Conservation (phyloP, 176 grass and related monocot species). For the Hyparrhenia diplandra region DNA sequence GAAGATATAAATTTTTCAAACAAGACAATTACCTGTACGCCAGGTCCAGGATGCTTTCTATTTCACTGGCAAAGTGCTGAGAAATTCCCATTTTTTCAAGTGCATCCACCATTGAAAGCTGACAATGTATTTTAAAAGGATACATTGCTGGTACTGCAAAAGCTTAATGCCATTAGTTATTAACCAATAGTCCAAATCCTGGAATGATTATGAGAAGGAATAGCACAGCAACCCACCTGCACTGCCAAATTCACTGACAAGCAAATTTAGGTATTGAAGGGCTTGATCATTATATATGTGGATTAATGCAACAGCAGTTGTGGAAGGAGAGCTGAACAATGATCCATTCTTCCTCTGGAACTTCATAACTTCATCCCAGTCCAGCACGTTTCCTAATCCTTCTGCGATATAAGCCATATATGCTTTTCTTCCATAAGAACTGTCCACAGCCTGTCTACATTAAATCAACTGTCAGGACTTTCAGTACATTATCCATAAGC, state of each 20-base stretch:
- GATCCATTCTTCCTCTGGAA: conserved; percentile 77
- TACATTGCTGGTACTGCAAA: conserved; percentile 49
- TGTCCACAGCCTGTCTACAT: conserved; percentile 35
- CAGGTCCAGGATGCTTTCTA: conserved; percentile 56
- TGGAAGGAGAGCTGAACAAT: conserved; percentile 62
- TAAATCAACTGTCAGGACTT: neutral
- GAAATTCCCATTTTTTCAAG: conserved; percentile 70
- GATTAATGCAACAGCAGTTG: conserved; percentile 51
- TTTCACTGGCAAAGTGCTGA: conserved; percentile 44
- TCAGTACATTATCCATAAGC: neutral
- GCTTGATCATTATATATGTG: conserved; percentile 44
- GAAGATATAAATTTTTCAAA: neutral
- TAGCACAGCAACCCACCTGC: conserved; percentile 37
- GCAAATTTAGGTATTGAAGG: conserved; percentile 53
- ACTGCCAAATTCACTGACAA: conserved; percentile 47
- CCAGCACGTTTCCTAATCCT: conserved; percentile 48
- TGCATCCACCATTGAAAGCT: conserved; percentile 56
- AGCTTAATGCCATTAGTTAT: neutral
- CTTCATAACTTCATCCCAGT: conserved; percentile 55
- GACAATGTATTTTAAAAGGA: conserved; percentile 36
- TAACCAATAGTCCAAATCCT: neutral
- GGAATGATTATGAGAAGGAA: neutral
- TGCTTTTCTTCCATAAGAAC: conserved; percentile 42
- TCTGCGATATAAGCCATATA: conserved; percentile 75
- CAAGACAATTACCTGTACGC: conserved; percentile 41